Base-by-base conservation (phyloP, 2,329 filamentous ascomycete genomes). In the Diaporthe capsici region DNA sequence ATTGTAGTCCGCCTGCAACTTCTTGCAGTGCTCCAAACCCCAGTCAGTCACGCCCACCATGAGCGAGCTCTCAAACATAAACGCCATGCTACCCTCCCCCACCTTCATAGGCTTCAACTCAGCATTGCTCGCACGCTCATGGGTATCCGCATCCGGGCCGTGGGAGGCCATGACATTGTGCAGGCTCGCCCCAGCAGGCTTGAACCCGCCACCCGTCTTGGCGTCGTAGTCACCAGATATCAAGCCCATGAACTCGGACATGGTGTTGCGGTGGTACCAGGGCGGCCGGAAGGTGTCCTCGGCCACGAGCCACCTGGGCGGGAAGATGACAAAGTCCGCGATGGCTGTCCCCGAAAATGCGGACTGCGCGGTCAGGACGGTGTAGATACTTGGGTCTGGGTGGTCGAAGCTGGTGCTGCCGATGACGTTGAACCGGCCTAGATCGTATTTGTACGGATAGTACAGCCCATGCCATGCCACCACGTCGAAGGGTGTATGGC, bases 401-500 rank as follows among this genome's bases (percentile, higher is more conserved):
- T 96, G 94, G 82, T 95, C 94, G 80, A 90, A 94, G 9, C 91
- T 93, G 78, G 94, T 91, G 72, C 88, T 91, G n/a, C 94, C 94
- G 57, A 96, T 91, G 58, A 91, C 91, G 84, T 92, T 94, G 87
- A 95, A 96, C 37, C 93, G 91, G 37, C 92, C 93, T 0, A 96
- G 88, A 79, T 95, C 94, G 85, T 96, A 96, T 84, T 96, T 96
- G 88, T 91, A 95, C 0, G 94, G 94, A 76, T 93, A 93, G 84
- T 95, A 95, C 77, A 91, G 93, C 57, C 94, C 94, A 81, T 96
- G 94, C 93, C 94, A 96, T 3, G 92, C 93, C 3, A 95, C 94
- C 0, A 96, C 90, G 79, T 96, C 94, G 80, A 95, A 96, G 0
- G 94, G 94, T 0, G 92, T 93, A 81, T 95, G 94, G 10, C 87